Base-by-base conservation (phyloP, 2,329 filamentous ascomycete species). In the Botrytis pseudocinerea region DNA sequence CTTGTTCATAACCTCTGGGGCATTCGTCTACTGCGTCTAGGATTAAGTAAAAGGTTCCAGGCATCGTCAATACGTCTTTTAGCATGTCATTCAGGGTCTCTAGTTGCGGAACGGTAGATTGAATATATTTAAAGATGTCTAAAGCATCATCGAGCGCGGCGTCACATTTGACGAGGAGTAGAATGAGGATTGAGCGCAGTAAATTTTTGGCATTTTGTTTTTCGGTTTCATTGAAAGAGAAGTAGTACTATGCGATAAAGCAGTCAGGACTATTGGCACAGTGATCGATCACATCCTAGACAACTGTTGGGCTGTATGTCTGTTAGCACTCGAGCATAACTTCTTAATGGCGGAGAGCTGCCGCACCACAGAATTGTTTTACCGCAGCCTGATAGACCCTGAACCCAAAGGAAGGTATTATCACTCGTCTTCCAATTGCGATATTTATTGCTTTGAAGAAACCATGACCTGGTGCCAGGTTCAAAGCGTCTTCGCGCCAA, bases 261-360 rank as follows among this genome's bases (percentile, higher is more conserved):
- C 38, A 32, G 28, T 42, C 12, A 16, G n/a, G 18, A 42, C 59
- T 32, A 6, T 54, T 40, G 18, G 5, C 40, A 28, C 38, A 60
- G 32, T 57, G 6, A 28, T 35, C 16, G 9, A 9, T 28, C 32
- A 69, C 32, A 22, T 69, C 18, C 28, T 60, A 8, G 9, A 69
- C n/a, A 25, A 69, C n/a, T n/a, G 66, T 69, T 32, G 66, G 60
- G 51, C 66, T 59, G 40, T 32, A 57, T 69, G 9, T 22, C 57
- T 59, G 12, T 69, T 32, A 69, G 66, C 42, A 54, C 22, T 20
- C 9, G 44, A 44, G 12, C 40, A 20, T 54, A 32, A 25, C n/a
- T 18, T 28, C 16, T 28, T 28, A 28, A 18, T 28, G 51, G 6
- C n/a, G 57, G 66, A 14, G 51, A 28, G 51, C 25, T 28, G 38